Conservation (phyloP, 371 early-diverging fungal genomes). For the Apophysomyces trapeziformis region DNA sequence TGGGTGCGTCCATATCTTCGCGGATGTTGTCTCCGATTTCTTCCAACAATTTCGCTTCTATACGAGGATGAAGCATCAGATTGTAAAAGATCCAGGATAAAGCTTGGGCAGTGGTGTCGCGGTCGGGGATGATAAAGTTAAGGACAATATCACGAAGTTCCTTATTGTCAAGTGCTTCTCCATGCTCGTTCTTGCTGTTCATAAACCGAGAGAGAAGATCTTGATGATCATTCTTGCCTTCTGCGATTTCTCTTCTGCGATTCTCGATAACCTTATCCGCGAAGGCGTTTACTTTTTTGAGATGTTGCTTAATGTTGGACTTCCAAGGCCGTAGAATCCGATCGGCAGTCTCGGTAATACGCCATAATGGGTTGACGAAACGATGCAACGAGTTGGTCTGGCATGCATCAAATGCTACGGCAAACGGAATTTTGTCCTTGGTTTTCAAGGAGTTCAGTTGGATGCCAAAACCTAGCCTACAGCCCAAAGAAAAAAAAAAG, state of each 20-base stretch:
- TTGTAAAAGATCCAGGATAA: slow-evolving; percentile 73
- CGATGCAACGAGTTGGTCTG: slow-evolving; percentile 48
- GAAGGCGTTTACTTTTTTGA: slow-evolving; percentile 53
- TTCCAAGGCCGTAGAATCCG: slow-evolving; percentile 37
- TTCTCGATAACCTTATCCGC: slow-evolving; percentile 48
- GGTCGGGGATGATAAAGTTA: slow-evolving; percentile 71
- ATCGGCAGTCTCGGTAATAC: slow-evolving; percentile 39
- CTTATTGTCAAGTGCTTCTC: slow-evolving; percentile 50
- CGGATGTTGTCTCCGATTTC: slow-evolving; percentile 54
- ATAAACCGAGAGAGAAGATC: slow-evolving; percentile 70
- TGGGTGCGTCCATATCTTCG: slow-evolving; percentile 26
- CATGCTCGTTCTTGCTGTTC: slow-evolving; percentile 57
- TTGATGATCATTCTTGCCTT: slow-evolving; percentile 39
- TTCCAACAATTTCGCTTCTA: slow-evolving; percentile 59
- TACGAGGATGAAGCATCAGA: slow-evolving; percentile 56
- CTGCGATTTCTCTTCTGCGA: slow-evolving; percentile 42
- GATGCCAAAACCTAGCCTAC: slow-evolving; percentile 53
- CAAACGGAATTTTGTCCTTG: slow-evolving; percentile 48
- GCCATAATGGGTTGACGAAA: slow-evolving; percentile 60
- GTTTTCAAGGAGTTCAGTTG: slow-evolving; percentile 40
- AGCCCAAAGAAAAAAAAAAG: too few relatives aligned
- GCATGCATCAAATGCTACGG: slow-evolving; percentile 53
- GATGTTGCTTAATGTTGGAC: slow-evolving; percentile 43
- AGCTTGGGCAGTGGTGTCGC: slow-evolving; percentile 77
- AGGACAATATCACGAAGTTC: slow-evolving; percentile 69